These are phyloP conservation scores for Eimeria acervulina DNA, from an alignment of 169 alveolate species.

Conservation along the genomic window DNA sequence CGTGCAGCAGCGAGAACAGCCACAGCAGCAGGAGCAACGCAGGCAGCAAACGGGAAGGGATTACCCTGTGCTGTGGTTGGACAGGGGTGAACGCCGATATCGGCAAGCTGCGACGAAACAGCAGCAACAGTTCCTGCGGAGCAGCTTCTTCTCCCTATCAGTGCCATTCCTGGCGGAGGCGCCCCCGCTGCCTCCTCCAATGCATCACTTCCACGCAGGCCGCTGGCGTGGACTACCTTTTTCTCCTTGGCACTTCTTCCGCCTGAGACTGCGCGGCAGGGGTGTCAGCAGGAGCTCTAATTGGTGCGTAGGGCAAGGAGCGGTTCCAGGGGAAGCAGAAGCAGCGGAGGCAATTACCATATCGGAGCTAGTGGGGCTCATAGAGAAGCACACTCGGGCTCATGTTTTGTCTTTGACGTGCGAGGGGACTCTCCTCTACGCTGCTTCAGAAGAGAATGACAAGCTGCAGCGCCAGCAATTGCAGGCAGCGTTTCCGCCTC, in stretches of 20 bases:
- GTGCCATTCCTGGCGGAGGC: conserved; percentile 79
- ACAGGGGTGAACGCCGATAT: conserved; percentile 38
- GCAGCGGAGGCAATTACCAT: conserved; percentile 57
- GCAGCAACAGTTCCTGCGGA: conserved; percentile 54
- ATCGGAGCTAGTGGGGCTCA: conserved; percentile 42
- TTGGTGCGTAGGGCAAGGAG: neutral
- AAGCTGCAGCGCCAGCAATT: neutral
- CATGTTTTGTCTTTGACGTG: conserved; percentile 41
- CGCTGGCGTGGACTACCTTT: conserved; percentile 41
- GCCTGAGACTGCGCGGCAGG: conserved; percentile 43
- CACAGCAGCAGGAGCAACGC: conserved; percentile 41
- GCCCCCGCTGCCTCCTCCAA: conserved; percentile 78
- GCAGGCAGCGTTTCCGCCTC: neutral
- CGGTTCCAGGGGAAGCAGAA: conserved; percentile 54
- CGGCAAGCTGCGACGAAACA: conserved; percentile 4
- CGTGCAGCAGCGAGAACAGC: neutral
- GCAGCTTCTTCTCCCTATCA: conserved; percentile 71
- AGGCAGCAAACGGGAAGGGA: neutral
- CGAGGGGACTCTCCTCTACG: conserved; percentile 74
- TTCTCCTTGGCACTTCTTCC: conserved; percentile 81
- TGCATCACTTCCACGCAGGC: conserved; percentile 38
- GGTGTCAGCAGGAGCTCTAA: neutral
- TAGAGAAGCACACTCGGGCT: conserved; percentile 36
- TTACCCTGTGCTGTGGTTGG: conserved; percentile 45
- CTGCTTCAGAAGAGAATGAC: neutral